phyloP scores from a whole-genome alignment of 345 rosid genomes.

The Sonneratia alba region DNA sequence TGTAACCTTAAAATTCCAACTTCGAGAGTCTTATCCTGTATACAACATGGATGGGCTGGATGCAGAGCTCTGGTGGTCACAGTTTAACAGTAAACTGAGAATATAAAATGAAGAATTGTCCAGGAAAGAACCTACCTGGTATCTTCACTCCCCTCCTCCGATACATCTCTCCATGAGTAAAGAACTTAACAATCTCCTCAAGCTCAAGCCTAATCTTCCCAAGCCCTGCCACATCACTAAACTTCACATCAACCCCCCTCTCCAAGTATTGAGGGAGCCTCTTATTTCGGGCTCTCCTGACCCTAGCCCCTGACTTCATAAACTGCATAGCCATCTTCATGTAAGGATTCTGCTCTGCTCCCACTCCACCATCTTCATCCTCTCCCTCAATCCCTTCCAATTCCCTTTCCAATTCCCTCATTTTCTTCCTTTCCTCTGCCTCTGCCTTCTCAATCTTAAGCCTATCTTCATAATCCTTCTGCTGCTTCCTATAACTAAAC shows the following conservation, averaged over 20 bases:
- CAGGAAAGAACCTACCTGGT: slow-evolving; percentile 46
- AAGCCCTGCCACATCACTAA: slow-evolving; percentile 88
- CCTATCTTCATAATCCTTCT: slow-evolving; percentile 89
- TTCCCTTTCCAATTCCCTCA: slow-evolving; percentile 75
- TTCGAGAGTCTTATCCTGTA: background rate
- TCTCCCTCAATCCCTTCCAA: slow-evolving; percentile 57
- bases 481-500: slow-evolving; percentile 68
- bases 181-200: slow-evolving; percentile 91
- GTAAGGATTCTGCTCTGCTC: slow-evolving; percentile 63
- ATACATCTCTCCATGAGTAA: slow-evolving; percentile 94
- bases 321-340: slow-evolving; percentile 78
- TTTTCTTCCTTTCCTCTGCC: slow-evolving; percentile 83
- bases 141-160: slow-evolving; percentile 86
- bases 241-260: slow-evolving; percentile 80
- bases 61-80: slow-evolving; percentile 4
- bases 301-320: slow-evolving; percentile 96
- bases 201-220: slow-evolving; percentile 92
- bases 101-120: background rate
- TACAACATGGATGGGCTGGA: background rate
- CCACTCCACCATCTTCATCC: slow-evolving; percentile 36
- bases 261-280: slow-evolving; percentile 81
- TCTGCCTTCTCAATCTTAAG: slow-evolving; percentile 89
- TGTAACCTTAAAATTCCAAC: background rate
- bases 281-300: slow-evolving; percentile 54
- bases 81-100: background rate